A percentile compares a stretch with the other conserved stretches of the same genome.
These are phyloP conservation scores for Amanita exitialis DNA, from an alignment of 768 basidiomycete genomes.

Conservation along the genomic window DNA sequence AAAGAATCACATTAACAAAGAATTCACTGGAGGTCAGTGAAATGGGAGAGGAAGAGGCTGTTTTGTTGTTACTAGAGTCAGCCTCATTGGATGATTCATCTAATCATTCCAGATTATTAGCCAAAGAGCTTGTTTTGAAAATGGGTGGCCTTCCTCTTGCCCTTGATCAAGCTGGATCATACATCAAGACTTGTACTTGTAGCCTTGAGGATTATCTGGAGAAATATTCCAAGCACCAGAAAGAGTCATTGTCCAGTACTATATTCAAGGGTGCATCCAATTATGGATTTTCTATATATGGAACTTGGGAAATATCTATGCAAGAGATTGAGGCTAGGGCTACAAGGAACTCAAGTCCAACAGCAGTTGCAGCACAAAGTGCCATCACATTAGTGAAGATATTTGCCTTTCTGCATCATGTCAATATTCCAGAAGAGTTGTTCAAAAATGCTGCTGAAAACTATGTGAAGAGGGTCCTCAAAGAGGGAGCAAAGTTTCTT, in stretches of 20 bases:
- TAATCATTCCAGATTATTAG: neutral
- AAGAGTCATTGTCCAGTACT: conserved; percentile 5
- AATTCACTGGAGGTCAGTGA: conserved; percentile 6
- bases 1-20: conserved; percentile 1
- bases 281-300: conserved; percentile 12
- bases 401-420: conserved; percentile 12
- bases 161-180: conserved; percentile 12
- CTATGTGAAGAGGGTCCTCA: neutral
- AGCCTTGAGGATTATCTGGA: conserved; percentile 9
- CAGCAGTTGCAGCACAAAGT: conserved; percentile 5
- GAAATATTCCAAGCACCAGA: conserved; percentile 1
- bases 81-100: neutral
- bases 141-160: conserved; percentile 6
- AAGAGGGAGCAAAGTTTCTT: neutral
- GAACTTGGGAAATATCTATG: conserved; percentile 6
- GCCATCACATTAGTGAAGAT: conserved; percentile 11
- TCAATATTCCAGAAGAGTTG: conserved; percentile 7
- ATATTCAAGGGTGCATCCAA: conserved; percentile 7
- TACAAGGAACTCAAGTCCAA: too few relatives aligned
- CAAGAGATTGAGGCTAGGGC: conserved; percentile 1
- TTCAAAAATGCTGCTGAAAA: neutral
- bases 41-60: conserved; percentile 11
- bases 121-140: neutral
- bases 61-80: conserved; percentile 9
- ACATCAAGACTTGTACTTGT: conserved; percentile 8